Conservation (phyloP, 2,329 filamentous ascomycete species). For the Scytalidium sp. region DNA sequence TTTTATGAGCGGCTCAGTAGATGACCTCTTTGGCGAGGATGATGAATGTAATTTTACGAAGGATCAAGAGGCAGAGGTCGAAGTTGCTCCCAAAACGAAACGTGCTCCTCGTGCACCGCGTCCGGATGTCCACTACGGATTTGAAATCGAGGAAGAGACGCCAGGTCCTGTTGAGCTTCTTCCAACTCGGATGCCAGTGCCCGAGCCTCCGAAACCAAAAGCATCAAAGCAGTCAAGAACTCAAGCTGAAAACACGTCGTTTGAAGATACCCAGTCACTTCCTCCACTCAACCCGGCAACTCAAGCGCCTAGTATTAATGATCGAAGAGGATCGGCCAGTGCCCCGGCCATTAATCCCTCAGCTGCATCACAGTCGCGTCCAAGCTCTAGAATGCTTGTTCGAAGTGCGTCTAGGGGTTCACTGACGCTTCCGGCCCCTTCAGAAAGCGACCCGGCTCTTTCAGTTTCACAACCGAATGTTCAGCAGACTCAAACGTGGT, state of each 20-base stretch:
- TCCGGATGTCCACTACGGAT: conserved; percentile 17
- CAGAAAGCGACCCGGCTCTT: conserved; percentile 49
- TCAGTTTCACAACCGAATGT: conserved; percentile 32
- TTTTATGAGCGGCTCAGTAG: conserved; percentile 75
- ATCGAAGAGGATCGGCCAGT: conserved; percentile 7
- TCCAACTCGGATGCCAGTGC: conserved; percentile 30
- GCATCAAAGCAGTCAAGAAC: neutral
- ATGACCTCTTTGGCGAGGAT: conserved; percentile 59
- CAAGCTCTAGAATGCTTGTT: conserved; percentile 35
- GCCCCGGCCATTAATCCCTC: neutral
- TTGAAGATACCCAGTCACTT: conserved; percentile 28
- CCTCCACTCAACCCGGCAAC: conserved; percentile 16
- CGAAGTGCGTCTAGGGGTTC: conserved; percentile 27
- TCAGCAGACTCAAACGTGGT: conserved; percentile 39
- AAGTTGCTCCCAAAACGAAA: neutral
- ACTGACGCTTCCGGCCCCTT: conserved; percentile 31
- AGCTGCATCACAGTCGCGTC: conserved; percentile 31
- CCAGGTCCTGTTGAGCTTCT: conserved; percentile 40
- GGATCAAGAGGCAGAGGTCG: neutral
- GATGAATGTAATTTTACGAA: conserved; percentile 24
- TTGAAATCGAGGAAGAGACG: conserved; percentile 30
- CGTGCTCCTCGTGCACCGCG: conserved; percentile 10
- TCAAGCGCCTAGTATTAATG: neutral
- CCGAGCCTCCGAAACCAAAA: conserved; percentile 12
- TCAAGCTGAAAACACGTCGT: neutral